These are phyloP conservation scores for Gynostemma pentaphyllum DNA, from an alignment of 306 rosid genomes.

Conservation along the genomic window DNA sequence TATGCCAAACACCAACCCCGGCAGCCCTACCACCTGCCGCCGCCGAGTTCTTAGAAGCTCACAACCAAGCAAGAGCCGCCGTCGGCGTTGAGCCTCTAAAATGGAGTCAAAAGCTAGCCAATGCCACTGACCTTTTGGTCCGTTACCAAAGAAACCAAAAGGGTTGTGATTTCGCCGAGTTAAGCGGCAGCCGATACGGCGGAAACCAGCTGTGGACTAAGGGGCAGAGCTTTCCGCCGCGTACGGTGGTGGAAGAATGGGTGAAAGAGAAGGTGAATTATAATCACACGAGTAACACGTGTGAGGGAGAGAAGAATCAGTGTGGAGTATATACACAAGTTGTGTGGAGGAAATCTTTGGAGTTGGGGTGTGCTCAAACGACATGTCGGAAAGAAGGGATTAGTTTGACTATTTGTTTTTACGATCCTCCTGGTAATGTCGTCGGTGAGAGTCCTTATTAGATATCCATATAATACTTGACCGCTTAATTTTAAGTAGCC, in stretches of 20 bases:
- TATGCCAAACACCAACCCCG: neutral
- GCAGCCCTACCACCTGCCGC: slow-evolving; percentile 3
- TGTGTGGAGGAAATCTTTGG: slow-evolving; percentile 59
- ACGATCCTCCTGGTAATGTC: slow-evolving; percentile 63
- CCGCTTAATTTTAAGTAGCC: neutral
- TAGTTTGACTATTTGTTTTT: slow-evolving; percentile 57
- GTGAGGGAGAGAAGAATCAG: slow-evolving; percentile 28
- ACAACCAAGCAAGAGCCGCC: slow-evolving; percentile 67
- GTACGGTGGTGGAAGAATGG: slow-evolving; percentile 59
- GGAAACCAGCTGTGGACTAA: slow-evolving; percentile 64
- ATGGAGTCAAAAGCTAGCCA: slow-evolving; percentile 59
- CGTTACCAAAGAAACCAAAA: slow-evolving; percentile 58
- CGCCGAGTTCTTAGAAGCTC: slow-evolving; percentile 42
- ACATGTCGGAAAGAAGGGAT: slow-evolving; percentile 37
- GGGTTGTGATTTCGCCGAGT: slow-evolving; percentile 53
- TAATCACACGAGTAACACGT: slow-evolving; percentile 39
- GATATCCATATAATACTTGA: neutral
- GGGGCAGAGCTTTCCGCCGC: slow-evolving; percentile 27
- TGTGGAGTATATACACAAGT: slow-evolving; percentile 84
- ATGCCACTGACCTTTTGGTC: slow-evolving; percentile 36
- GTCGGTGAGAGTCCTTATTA: slow-evolving; percentile 64
- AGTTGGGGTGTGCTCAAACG: slow-evolving; percentile 58
- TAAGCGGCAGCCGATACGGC: slow-evolving; percentile 47
- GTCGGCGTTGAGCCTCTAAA: slow-evolving; percentile 54
- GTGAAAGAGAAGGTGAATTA: slow-evolving; percentile 60